A percentile compares a stretch with the other conserved stretches of the same genome.
phyloP scores from a whole-genome alignment of 2,329 filamentous ascomycete genomes.

The Aspergillus japonicus region DNA sequence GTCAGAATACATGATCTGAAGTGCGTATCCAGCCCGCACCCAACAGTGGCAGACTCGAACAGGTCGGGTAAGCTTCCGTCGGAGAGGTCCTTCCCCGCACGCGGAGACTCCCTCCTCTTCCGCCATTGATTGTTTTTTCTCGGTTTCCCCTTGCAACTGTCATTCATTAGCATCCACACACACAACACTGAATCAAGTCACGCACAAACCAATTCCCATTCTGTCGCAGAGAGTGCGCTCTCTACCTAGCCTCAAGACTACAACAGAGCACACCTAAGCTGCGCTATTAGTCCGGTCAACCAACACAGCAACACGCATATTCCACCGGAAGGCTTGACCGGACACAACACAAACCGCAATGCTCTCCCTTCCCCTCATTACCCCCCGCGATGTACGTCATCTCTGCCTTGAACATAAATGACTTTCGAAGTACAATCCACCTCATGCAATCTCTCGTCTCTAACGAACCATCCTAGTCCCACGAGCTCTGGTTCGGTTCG shows the following conservation, averaged over 20 bases:
- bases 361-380: slow-evolving; percentile 66
- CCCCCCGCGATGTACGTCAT: slow-evolving; percentile 65
- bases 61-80: background rate
- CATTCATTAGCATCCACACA: background rate
- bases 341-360: slow-evolving; percentile 30
- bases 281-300: too few species aligned
- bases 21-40: too few species aligned
- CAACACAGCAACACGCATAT: background rate
- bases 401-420: background rate
- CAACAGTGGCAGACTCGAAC: too few species aligned
- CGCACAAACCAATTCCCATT: too few species aligned
- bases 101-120: background rate
- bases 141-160: background rate
- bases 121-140: background rate
- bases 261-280: background rate
- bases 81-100: background rate
- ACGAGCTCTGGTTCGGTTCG: slow-evolving; percentile 72
- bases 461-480: slow-evolving; percentile 53
- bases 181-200: too few species aligned
- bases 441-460: background rate
- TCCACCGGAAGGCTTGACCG: background rate
- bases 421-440: too few species aligned
- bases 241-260: background rate
- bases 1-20: too few species aligned
- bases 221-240: too few species aligned